Conservation (phyloP, 2,329 filamentous ascomycete species). For the Purpureocillium takamizusanense region DNA sequence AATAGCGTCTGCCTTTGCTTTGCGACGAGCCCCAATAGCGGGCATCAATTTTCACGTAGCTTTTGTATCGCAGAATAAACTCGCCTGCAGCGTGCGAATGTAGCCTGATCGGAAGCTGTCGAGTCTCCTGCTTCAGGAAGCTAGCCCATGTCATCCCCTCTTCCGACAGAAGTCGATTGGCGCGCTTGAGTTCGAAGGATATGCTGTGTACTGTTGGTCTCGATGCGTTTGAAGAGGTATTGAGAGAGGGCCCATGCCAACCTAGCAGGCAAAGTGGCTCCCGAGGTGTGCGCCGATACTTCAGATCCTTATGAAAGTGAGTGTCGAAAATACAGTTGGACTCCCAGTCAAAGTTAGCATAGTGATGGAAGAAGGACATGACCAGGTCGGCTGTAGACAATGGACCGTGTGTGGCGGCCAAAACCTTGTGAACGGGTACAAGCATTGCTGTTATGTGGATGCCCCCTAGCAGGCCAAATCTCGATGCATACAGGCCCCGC, state of each 20-base stretch:
- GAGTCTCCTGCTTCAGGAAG: slow-evolving; percentile 21
- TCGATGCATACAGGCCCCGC: slow-evolving; percentile 54
- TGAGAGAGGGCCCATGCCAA: slow-evolving; percentile 52
- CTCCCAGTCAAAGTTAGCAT: slow-evolving; percentile 51
- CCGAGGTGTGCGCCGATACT: slow-evolving; percentile 44
- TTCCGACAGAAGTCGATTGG: slow-evolving; percentile 28
- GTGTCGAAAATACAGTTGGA: slow-evolving; percentile 47
- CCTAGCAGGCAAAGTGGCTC: slow-evolving; percentile 57
- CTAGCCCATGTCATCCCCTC: slow-evolving; percentile 30
- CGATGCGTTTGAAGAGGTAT: slow-evolving; percentile 48
- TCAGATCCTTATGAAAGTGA: slow-evolving; percentile 42
- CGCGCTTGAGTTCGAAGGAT: slow-evolving; percentile 39
- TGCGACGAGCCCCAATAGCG: slow-evolving; percentile 57
- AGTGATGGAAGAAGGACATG: slow-evolving; percentile 53
- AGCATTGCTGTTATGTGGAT: slow-evolving; percentile 57
- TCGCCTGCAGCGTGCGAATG: slow-evolving; percentile 21
- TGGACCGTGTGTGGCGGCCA: slow-evolving; percentile 24
- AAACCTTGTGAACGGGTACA: slow-evolving; percentile 48
- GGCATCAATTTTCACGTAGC: slow-evolving; percentile 51
- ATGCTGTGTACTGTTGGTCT: slow-evolving; percentile 42
- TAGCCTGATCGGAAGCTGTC: not conserved
- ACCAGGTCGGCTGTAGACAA: slow-evolving; percentile 43
- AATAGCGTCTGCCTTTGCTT: slow-evolving; percentile 42
- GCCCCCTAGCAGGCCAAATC: slow-evolving; percentile 56
- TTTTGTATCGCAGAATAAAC: slow-evolving; percentile 43